phyloP scores from a whole-genome alignment of 371 early-diverging fungal species.

The Mucor indicus region DNA sequence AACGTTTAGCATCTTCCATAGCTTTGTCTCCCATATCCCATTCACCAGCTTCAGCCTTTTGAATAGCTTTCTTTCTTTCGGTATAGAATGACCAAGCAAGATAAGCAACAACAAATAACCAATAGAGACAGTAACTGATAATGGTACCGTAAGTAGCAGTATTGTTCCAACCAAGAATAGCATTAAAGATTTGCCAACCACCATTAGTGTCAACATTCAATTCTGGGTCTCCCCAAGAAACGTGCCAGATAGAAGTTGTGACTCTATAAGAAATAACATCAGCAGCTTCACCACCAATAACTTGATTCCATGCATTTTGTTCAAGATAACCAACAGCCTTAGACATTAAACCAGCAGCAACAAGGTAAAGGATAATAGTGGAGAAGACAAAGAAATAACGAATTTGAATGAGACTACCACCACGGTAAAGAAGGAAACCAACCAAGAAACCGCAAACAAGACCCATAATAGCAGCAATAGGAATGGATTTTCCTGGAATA shows the following conservation, averaged over 20 bases:
- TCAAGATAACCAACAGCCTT: constrained; percentile 59
- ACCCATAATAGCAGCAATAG: constrained; percentile 73
- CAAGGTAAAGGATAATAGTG: constrained; percentile 69
- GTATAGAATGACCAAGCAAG: constrained; percentile 49
- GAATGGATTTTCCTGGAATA: constrained; percentile 65
- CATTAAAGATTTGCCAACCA: constrained; percentile 63
- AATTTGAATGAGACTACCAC: constrained; percentile 63
- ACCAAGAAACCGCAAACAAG: constrained; percentile 62
- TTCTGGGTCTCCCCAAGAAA: constrained; percentile 39
- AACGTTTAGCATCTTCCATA: constrained; percentile 24
- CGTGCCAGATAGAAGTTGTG: constrained; percentile 36
- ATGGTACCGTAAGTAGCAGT: constrained; percentile 69
- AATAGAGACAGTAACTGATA: constrained; percentile 72
- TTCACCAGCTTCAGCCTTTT: constrained; percentile 31
- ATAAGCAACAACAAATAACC: constrained; percentile 54
- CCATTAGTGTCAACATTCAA: constrained; percentile 17
- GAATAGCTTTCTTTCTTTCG: constrained; percentile 28
- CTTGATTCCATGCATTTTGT: constrained; percentile 50
- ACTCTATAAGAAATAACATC: constrained; percentile 36
- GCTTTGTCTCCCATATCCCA: constrained; percentile 29
- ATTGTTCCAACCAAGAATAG: constrained; percentile 78
- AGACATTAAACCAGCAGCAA: constrained; percentile 75
- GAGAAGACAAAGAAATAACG: constrained; percentile 77
- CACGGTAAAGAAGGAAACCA: constrained; percentile 67
- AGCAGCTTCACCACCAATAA: constrained; percentile 53